These are phyloP conservation scores for Penicillium ochrochloron DNA, from an alignment of 495 filamentous ascomycete genomes.

Conservation along the genomic window DNA sequence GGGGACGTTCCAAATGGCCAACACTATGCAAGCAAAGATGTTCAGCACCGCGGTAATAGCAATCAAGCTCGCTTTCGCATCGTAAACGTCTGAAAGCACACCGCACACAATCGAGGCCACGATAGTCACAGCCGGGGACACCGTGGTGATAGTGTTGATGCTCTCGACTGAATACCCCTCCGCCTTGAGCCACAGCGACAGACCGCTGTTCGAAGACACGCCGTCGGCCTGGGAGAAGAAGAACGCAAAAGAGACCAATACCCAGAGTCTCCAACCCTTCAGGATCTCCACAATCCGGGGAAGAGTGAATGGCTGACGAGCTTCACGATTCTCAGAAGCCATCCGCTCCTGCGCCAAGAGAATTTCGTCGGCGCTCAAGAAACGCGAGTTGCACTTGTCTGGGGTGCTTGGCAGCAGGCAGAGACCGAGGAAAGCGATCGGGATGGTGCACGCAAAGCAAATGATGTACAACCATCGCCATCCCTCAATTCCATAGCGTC, in stretches of 20 bases:
- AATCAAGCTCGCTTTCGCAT: constrained; percentile 44
- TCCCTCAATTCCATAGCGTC: constrained; percentile 45
- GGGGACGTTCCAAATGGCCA: constrained; percentile 55
- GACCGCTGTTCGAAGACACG: constrained; percentile 32
- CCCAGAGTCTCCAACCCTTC: constrained; percentile 34
- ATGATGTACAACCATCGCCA: constrained; percentile 58
- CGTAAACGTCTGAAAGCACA: constrained; percentile 50
- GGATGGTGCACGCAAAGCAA: constrained; percentile 38
- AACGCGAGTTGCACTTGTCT: constrained; percentile 42
- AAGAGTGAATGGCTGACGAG: constrained; percentile 32
- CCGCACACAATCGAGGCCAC: constrained; percentile 45
- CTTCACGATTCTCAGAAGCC: constrained; percentile 37
- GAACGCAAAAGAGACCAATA: constrained; percentile 40
- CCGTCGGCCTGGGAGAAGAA: constrained; percentile 40
- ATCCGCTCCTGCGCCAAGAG: constrained; percentile 39
- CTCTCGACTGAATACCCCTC: constrained; percentile 46
- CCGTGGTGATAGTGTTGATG: constrained; percentile 49
- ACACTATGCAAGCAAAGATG: constrained; percentile 40
- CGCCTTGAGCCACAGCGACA: constrained; percentile 47
- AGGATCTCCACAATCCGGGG: constrained; percentile 18
- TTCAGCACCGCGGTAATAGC: constrained; percentile 44
- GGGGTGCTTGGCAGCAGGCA: constrained; percentile 46
- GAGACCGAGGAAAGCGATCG: constrained; percentile 32
- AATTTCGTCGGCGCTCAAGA: constrained; percentile 42
- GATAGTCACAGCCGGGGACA: constrained; percentile 44